A percentile compares a stretch with the other conserved stretches of the same genome.
Evolutionary conservation across 2,329 filamentous ascomycete species (phyloP).

Genomic region (Uncinocarpus reesii): DNA sequence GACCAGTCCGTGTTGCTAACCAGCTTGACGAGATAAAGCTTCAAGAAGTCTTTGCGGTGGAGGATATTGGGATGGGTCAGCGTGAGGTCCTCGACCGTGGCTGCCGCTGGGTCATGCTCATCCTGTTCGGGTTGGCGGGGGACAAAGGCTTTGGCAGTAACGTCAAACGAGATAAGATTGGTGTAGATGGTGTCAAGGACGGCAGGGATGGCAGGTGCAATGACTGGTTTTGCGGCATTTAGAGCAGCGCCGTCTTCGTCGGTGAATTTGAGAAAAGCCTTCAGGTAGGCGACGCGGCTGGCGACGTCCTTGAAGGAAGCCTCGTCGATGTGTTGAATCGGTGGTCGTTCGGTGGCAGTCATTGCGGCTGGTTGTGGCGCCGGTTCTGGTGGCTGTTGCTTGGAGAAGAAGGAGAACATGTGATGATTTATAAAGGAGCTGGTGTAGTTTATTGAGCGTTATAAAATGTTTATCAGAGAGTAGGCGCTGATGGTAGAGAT

Average conservation of each 20-base stretch:
- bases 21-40: conserved; percentile 22
- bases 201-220: conserved; percentile 21
- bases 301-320: conserved; percentile 13
- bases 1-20: conserved; percentile 24
- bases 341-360: conserved; percentile 8
- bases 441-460: too few species aligned
- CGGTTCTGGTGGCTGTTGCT: conserved; percentile 1
- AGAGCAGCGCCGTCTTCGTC: conserved; percentile 21
- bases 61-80: conserved; percentile 24
- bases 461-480: too few species aligned
- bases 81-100: conserved; percentile 17
- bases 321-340: conserved; percentile 16
- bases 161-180: conserved; percentile 24
- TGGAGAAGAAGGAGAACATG: conserved; percentile 11
- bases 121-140: conserved; percentile 20
- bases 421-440: too few species aligned
- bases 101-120: conserved; percentile 4
- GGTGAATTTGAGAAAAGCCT: conserved; percentile 24
- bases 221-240: conserved; percentile 18
- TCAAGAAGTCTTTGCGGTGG: conserved; percentile 25
- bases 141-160: conserved; percentile 25
- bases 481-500: too few species aligned
- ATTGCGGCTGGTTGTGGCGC: background rate
- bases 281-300: conserved; percentile 21
- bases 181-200: conserved; percentile 25